Conservation (phyloP, 2,329 filamentous ascomycete genomes). For the Apiospora saccharicola region DNA sequence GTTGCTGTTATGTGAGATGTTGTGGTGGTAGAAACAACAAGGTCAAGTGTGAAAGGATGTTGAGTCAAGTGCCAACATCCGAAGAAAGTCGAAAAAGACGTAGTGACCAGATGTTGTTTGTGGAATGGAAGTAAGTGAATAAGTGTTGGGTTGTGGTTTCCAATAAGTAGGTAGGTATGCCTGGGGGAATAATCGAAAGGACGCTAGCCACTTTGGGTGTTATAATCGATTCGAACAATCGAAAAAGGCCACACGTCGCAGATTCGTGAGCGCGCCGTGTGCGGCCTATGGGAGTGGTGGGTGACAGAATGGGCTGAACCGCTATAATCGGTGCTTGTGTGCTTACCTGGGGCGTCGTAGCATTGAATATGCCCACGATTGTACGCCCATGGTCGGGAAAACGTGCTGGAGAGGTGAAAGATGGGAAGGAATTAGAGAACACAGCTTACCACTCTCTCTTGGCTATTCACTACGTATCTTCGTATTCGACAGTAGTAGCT, state of each 20-base stretch:
- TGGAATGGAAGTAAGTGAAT: background rate
- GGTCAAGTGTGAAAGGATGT: background rate
- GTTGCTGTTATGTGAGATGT: no score
- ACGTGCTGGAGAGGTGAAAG: background rate
- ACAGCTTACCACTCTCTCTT: background rate
- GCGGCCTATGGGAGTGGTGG: background rate
- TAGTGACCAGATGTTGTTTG: background rate
- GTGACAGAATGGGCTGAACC: conserved; percentile 5
- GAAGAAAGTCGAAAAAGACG: background rate
- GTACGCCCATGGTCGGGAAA: background rate
- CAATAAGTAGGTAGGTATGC: background rate
- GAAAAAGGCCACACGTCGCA: background rate
- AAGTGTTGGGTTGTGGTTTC: background rate
- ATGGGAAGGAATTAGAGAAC: background rate
- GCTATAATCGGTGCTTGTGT: background rate
- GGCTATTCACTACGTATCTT: background rate
- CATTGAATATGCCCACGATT: background rate
- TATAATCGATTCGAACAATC: background rate
- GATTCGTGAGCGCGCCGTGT: background rate
- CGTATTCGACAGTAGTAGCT: background rate
- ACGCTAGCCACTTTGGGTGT: background rate
- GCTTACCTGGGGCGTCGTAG: background rate
- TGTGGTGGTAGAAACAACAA: background rate
- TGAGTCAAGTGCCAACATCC: background rate
- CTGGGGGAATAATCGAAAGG: background rate